Conservation (phyloP, 1,139 yeast genomes). For the Lodderomyces margitis region DNA sequence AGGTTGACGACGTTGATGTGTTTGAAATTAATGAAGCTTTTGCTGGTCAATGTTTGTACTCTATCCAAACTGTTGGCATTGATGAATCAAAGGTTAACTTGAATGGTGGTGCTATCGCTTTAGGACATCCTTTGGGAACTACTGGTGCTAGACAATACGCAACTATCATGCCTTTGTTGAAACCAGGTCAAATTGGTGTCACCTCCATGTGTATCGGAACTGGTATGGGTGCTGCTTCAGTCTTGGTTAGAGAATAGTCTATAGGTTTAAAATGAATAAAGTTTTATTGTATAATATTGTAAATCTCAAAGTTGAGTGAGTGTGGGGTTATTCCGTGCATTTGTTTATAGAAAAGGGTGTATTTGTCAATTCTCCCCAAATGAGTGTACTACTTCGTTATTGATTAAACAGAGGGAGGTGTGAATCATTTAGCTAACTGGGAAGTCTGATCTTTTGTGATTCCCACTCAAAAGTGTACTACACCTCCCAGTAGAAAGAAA, state of each 20-base stretch:
- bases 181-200: constrained; percentile 80
- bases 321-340: no score
- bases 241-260: constrained; percentile 65
- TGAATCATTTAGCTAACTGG: no score
- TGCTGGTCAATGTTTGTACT: constrained; percentile 88
- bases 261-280: no score
- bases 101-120: constrained; percentile 93
- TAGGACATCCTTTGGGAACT: constrained; percentile 95
- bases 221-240: constrained; percentile 97
- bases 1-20: constrained; percentile 63
- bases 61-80: constrained; percentile 63
- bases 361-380: no score
- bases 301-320: no score
- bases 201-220: constrained; percentile 98
- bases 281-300: no score
- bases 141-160: constrained; percentile 96
- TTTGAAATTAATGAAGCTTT: constrained; percentile 95
- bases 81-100: constrained; percentile 77
- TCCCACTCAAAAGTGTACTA: no score
- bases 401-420: no score
- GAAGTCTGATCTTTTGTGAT: no score
- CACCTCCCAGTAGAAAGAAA: no score
- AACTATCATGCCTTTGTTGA: constrained; percentile 76
- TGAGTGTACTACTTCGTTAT: no score
- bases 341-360: no score